Percentiles rank a stretch among this genome's conserved stretches.
These are phyloP conservation scores for Bryopsis sp. DNA, from an alignment of 139 green algal species.

Conservation along the genomic window DNA sequence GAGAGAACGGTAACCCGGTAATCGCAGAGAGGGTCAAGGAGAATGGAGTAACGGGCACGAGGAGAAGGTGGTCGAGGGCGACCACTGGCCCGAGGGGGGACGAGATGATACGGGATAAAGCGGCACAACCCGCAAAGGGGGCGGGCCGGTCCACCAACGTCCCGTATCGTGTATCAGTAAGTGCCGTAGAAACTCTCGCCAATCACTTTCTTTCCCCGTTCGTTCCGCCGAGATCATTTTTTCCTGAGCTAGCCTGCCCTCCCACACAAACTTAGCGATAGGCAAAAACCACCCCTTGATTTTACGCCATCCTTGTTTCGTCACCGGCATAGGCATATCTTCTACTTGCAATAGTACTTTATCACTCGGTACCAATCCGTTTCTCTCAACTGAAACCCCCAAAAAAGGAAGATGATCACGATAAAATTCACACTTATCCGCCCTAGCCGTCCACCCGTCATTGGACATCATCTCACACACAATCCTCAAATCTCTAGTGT, in stretches of 20 bases:
- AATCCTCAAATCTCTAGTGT: not conserved
- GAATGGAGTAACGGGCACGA: too few relatives aligned
- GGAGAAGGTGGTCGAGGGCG: too few relatives aligned
- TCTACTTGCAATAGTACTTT: not conserved
- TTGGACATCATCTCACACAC: not conserved
- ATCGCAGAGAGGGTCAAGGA: too few relatives aligned
- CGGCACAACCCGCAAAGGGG: too few relatives aligned
- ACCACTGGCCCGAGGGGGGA: too few relatives aligned
- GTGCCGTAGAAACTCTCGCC: not conserved
- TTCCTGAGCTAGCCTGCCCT: not conserved
- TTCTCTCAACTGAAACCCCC: not conserved
- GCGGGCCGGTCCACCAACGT: too few relatives aligned
- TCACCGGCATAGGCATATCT: not conserved
- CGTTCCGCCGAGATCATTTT: not conserved
- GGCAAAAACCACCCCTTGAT: constrained; percentile 7
- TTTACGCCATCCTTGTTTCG: not conserved
- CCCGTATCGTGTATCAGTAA: too few relatives aligned
- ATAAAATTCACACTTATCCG: constrained; percentile 3
- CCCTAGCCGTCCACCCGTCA: not conserved
- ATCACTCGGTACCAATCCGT: not conserved
- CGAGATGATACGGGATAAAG: too few relatives aligned
- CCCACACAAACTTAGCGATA: not conserved
- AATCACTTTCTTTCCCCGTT: not conserved
- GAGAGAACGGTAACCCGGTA: too few relatives aligned
- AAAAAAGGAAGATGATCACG: not conserved